Base-by-base conservation (phyloP, 768 basidiomycete genomes). In the Collybiopsis luxurians region DNA sequence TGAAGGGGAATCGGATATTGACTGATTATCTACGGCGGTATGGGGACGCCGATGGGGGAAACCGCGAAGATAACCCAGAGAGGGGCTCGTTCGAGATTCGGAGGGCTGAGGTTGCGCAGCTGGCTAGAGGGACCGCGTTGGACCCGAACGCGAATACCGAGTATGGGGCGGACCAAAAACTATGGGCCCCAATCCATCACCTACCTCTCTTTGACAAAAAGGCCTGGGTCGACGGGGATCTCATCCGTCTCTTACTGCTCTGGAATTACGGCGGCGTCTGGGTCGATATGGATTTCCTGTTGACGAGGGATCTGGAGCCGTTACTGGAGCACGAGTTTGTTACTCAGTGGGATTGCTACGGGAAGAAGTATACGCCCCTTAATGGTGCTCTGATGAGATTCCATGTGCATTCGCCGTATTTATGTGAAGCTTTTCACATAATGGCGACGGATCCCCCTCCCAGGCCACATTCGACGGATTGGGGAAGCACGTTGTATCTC, bases 311-410 rank as follows among this genome's bases (percentile, higher is more conserved):
- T 72, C 73, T 98, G 31, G 77, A 86, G 2, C 94, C 95, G 9
- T 75, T 98, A 55, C 79, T 90, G 5, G 95, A 97, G 69, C 89
- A 92, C 64, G 96, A 99, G 71, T 99, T 95, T 67, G 92, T 98
- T 10, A 96, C 93, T 1, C 95, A 99, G 65, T 99, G 96, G 96
- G 96, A 99, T 67, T 98, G 96, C 69, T 98, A 98, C 65, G 92
- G 95, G 94, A 67, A 90, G 69, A 75, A 81, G 2, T 89, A 90
- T 67, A 75, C 79, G 53, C 84, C 92, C 1, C 80, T 97, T 50
- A 98, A 98, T 67, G 96, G 96, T 53, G 95, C 96, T 1, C 75
- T 98, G 27, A 94, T 98, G 90, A 90, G 89, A 71, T 99, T 99
- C 77, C 81, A 80, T 59, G 79, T 84, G 64, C 86, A 89, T 69